Base-by-base conservation (phyloP, 139 green algal species). In the Klebsormidium nitens region DNA sequence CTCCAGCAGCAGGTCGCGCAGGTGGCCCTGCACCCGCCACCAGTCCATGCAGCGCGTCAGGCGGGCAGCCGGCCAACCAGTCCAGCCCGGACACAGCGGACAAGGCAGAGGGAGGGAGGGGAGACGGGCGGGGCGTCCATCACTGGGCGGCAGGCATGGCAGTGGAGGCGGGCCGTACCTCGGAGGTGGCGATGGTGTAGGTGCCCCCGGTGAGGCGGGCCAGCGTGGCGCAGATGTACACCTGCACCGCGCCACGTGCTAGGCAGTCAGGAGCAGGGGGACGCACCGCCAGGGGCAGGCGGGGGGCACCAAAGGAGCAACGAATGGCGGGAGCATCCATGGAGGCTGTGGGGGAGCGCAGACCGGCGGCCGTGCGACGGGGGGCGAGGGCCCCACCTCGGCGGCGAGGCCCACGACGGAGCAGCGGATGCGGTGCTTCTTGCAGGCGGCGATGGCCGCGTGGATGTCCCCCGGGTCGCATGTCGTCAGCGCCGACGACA, bases 401-500 rank as follows among this genome's bases (percentile, higher is more conserved):
- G 87, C 90, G 3, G 80, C 79, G 6, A 94, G 31, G 17, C 88
- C 88, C 1, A 96, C 66, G 5, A 95, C 68, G 1, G 84, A 92
- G 37, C 87, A 82, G 35, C 87, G 69, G 66, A 91, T 73, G 56
- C 76, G 65, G 4, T 82, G 74, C 28, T 59, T 39, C 32, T 65
- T 76, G 78, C 77, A 0, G 17, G 57, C 66, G 50, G 83, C 75
- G n/a, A 97, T 89, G 67, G 69, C 78, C 28, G 79, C 82, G 31
- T 82, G 69, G n/a, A 98, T 81, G 67, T 91, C 84, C n/a, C 90
- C 91, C 1, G 93, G 92, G 84, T 98, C 93, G 66, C 89, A 95
- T 0, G 84, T 96, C 44, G 76, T 83, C 11, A 98, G 81, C 1
- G 83, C 85, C 0, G 92, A 82, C 48, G 93, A 81, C 56, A 98